Evolutionary conservation across 2,329 filamentous ascomycete genomes (phyloP).

Genomic region (Raffaelea albimanens): DNA sequence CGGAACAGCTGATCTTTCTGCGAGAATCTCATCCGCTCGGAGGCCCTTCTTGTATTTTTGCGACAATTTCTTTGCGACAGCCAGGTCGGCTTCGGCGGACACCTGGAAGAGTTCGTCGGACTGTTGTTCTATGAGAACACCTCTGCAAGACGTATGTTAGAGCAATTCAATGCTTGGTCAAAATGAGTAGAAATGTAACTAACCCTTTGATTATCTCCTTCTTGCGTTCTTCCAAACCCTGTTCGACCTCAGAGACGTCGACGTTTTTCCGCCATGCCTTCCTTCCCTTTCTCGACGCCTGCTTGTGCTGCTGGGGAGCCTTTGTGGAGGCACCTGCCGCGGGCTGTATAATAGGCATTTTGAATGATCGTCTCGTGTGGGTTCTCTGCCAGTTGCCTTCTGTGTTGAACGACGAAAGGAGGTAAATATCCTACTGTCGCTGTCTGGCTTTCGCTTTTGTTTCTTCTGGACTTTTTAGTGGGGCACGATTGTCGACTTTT

Average conservation of each 20-base stretch:
- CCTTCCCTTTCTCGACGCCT: constrained; percentile 92
- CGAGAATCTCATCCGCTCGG: constrained; percentile 87
- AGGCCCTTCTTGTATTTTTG: constrained; percentile 58
- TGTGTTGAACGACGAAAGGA: too few relatives aligned
- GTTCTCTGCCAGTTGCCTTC: too few relatives aligned
- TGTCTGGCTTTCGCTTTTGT: background rate
- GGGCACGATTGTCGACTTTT: constrained; percentile 1
- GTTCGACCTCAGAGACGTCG: constrained; percentile 76
- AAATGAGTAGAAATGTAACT: constrained; percentile 12
- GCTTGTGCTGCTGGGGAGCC: constrained; percentile 65
- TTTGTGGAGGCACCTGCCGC: constrained; percentile 42
- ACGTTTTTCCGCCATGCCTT: constrained; percentile 99
- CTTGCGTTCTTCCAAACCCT: constrained; percentile 74
- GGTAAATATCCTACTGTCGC: too few relatives aligned
- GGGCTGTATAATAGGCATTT: constrained; percentile 45
- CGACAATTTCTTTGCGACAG: constrained; percentile 54
- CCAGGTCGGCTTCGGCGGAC: constrained; percentile 63
- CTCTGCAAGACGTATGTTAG: constrained; percentile 51
- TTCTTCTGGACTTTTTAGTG: constrained; percentile 1
- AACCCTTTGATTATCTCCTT: constrained; percentile 89
- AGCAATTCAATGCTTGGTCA: background rate
- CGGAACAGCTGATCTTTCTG: constrained; percentile 70
- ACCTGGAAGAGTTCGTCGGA: constrained; percentile 79
- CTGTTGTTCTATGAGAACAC: constrained; percentile 72
- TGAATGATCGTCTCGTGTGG: too few relatives aligned